These are phyloP conservation scores for Xylariales sp. DNA, from an alignment of 2,329 filamentous ascomycete species.

Conservation along the genomic window DNA sequence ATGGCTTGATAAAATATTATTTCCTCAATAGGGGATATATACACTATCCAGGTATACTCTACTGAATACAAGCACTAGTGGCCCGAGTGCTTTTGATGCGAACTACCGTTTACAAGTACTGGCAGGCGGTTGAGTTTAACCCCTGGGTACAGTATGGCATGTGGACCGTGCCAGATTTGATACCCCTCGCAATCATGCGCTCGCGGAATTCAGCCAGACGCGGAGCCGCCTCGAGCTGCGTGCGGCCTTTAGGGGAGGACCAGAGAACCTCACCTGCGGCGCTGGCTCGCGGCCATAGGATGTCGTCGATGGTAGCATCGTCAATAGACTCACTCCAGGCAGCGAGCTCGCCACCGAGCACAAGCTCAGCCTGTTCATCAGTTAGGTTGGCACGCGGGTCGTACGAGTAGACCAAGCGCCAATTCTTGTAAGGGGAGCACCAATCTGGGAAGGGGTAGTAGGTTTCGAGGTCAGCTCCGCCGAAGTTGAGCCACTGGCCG, in stretches of 20 bases:
- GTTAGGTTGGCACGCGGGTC: conserved; percentile 77
- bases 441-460: conserved; percentile 83
- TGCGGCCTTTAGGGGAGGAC: conserved; percentile 77
- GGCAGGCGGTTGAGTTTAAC: conserved; percentile 61
- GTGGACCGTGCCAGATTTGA: conserved; percentile 72
- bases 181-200: conserved; percentile 75
- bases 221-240: conserved; percentile 75
- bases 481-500: conserved; percentile 81
- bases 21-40: conserved; percentile 8
- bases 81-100: not conserved
- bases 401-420: conserved; percentile 83
- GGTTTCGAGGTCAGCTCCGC: conserved; percentile 60
- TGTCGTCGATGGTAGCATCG: conserved; percentile 76
- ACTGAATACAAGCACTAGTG: not conserved
- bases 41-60: not conserved
- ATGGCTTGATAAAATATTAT: not conserved
- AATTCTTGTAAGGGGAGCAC: conserved; percentile 83
- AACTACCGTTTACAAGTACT: conserved; percentile 39
- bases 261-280: conserved; percentile 84
- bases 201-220: conserved; percentile 81
- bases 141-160: conserved; percentile 79
- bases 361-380: conserved; percentile 69
- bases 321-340: conserved; percentile 88
- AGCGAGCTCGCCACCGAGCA: conserved; percentile 84
- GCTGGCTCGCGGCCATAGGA: conserved; percentile 81